Percentiles rank a stretch among this genome's conserved stretches.
Conservation (phyloP, 768 basidiomycete genomes). For the Amanita rubescens region DNA sequence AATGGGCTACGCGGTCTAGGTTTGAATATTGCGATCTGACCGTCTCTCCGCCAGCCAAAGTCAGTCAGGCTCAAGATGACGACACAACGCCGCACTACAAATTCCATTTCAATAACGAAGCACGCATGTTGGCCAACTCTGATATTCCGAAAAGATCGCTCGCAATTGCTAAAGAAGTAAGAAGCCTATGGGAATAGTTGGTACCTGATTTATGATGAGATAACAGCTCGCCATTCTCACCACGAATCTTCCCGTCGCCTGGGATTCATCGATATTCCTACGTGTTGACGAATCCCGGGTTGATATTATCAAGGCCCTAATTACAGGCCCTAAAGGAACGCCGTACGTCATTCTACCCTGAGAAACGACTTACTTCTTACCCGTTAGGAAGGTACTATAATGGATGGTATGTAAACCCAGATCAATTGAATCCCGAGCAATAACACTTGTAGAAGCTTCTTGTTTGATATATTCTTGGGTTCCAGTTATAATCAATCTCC, state of each 20-base stretch:
- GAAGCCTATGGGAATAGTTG: neutral
- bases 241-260: conserved; percentile 89
- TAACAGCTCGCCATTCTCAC: conserved; percentile 86
- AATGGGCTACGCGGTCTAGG: conserved; percentile 76
- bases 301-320: conserved; percentile 87
- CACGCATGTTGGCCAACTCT: conserved; percentile 74
- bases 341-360: conserved; percentile 48
- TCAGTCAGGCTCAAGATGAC: conserved; percentile 25
- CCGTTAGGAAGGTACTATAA: conserved; percentile 80
- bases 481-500: conserved; percentile 85
- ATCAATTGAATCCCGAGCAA: conserved; percentile 29
- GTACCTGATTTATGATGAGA: neutral
- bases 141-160: conserved; percentile 88
- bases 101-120: conserved; percentile 76
- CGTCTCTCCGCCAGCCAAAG: conserved; percentile 27
- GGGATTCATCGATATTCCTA: conserved; percentile 91
- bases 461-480: conserved; percentile 93
- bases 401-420: conserved; percentile 58
- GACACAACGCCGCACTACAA: conserved; percentile 69
- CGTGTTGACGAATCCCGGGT: conserved; percentile 89
- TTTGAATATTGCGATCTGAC: conserved; percentile 93
- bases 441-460: conserved; percentile 19
- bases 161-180: conserved; percentile 91
- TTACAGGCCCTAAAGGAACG: conserved; percentile 90
- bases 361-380: neutral